Evolutionary conservation across 2,329 filamentous ascomycete genomes (phyloP).

Genomic region (Hypoxylon sp.): DNA sequence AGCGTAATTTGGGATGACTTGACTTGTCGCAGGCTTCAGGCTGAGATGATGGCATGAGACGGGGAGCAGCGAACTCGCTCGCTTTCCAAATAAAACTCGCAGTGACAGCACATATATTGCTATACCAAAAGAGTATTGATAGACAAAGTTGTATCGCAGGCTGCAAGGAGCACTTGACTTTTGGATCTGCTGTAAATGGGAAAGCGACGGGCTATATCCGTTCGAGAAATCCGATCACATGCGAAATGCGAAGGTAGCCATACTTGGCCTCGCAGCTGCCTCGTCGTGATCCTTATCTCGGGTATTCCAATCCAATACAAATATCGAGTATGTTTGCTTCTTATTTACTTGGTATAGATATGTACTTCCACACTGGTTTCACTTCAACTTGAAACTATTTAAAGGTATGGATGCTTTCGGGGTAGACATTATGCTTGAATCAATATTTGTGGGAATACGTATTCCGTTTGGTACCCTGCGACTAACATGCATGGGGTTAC

Average conservation of each 20-base stretch:
- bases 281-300: neutral
- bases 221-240: slow-evolving; percentile 35
- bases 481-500: neutral
- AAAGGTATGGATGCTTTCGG: too few relatives aligned
- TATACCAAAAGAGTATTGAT: slow-evolving; percentile 35
- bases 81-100: slow-evolving; percentile 8
- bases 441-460: neutral
- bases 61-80: slow-evolving; percentile 14
- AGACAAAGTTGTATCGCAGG: slow-evolving; percentile 42
- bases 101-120: slow-evolving; percentile 32
- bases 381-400: too few relatives aligned
- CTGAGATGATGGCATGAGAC: slow-evolving; percentile 13
- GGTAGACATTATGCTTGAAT: neutral
- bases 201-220: slow-evolving; percentile 17
- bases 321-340: slow-evolving; percentile 1
- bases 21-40: slow-evolving; percentile 23
- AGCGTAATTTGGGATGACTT: slow-evolving; percentile 34
- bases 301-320: slow-evolving; percentile 4
- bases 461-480: neutral
- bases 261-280: slow-evolving; percentile 9
- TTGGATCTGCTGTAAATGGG: slow-evolving; percentile 13
- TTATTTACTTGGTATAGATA: neutral
- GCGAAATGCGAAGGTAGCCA: slow-evolving; percentile 14
- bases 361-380: neutral
- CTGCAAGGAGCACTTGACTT: slow-evolving; percentile 45